These are phyloP conservation scores for Cytospora leucostoma DNA, from an alignment of 2,329 filamentous ascomycete species.

Conservation along the genomic window DNA sequence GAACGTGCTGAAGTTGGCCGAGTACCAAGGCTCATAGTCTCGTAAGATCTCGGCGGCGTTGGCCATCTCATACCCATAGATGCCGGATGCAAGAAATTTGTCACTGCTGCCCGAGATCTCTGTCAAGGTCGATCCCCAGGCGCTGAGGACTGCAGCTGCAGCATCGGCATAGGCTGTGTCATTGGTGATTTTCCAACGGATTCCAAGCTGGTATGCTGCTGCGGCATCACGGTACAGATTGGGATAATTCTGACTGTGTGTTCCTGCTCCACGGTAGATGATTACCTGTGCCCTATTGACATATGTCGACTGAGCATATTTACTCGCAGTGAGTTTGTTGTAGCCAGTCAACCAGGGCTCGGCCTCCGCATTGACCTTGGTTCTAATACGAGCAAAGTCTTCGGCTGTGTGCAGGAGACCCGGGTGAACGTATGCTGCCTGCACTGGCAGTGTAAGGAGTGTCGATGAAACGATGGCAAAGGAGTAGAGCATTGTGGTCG, in stretches of 20 bases:
- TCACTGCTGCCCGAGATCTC: constrained; percentile 37
- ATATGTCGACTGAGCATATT: constrained; percentile 36
- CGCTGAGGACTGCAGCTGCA: constrained; percentile 37
- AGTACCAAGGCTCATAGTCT: constrained; percentile 32
- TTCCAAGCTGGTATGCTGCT: constrained; percentile 41
- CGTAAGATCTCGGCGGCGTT: constrained; percentile 43
- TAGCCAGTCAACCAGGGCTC: constrained; percentile 41
- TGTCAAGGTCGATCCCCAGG: constrained; percentile 39
- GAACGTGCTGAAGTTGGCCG: constrained; percentile 31
- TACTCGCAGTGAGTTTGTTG: constrained; percentile 35
- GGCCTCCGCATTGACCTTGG: constrained; percentile 37
- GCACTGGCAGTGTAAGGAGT: no score
- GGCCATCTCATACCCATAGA: constrained; percentile 44
- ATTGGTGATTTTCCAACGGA: constrained; percentile 39
- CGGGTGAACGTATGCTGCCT: constrained; percentile 17
- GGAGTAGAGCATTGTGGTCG: no score
- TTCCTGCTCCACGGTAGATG: constrained; percentile 40
- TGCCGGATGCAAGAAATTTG: constrained; percentile 38
- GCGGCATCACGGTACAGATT: constrained; percentile 38
- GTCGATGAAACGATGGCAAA: no score
- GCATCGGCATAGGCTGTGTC: constrained; percentile 37
- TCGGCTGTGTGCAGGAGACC: constrained; percentile 38
- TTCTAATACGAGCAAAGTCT: constrained; percentile 44
- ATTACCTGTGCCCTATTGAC: constrained; percentile 33
- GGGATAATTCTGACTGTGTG: constrained; percentile 38